Conservation (phyloP, 495 filamentous ascomycete species). For the Trichoderma asperelloides region DNA sequence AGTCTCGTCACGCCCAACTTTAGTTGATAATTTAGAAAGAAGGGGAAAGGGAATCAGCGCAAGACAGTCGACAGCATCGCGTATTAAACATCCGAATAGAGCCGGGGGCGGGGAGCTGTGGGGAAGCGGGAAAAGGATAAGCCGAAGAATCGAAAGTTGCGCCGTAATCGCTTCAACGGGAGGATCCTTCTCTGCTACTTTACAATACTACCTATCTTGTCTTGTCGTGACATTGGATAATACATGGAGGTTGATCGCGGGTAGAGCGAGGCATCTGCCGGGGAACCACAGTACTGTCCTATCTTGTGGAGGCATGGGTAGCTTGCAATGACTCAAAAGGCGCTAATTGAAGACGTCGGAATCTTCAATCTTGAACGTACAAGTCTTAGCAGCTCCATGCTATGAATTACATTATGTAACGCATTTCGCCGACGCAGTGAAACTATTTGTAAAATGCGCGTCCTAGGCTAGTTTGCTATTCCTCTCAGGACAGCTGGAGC, state of each 20-base stretch:
- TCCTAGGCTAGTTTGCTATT: not conserved
- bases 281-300: too few relatives aligned
- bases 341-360: not conserved
- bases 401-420: not conserved
- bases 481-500: too few relatives aligned
- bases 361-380: not conserved
- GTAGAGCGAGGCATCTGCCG: too few relatives aligned
- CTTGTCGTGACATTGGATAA: too few relatives aligned
- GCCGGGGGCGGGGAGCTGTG: constrained; percentile 12
- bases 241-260: too few relatives aligned
- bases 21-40: constrained; percentile 46
- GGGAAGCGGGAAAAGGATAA: constrained; percentile 5
- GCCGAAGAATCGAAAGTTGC: not conserved
- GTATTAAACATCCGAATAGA: not conserved
- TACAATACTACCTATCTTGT: too few relatives aligned
- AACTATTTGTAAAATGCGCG: not conserved
- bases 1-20: constrained; percentile 47
- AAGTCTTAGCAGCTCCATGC: not conserved
- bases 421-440: not conserved
- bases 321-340: not conserved
- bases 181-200: too few relatives aligned
- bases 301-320: too few relatives aligned
- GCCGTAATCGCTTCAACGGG: not conserved
- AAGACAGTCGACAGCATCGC: not conserved
- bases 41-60: constrained; percentile 13